phyloP scores from a whole-genome alignment of 768 basidiomycete genomes.

The Leccinum obscurum region DNA sequence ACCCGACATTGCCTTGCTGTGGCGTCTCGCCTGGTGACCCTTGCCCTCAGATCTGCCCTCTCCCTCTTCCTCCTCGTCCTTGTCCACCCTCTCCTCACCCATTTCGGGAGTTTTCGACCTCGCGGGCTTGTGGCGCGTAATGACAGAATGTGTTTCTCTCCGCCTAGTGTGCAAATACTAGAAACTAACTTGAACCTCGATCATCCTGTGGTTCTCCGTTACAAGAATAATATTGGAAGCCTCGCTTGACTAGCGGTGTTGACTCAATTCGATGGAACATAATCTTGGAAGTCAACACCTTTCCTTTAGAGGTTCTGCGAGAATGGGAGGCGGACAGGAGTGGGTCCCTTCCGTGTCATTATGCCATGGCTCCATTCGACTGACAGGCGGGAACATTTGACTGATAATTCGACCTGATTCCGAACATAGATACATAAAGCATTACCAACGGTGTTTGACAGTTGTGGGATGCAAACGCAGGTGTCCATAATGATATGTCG shows the following conservation, averaged over 20 bases:
- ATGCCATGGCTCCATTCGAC: background rate
- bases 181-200: background rate
- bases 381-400: background rate
- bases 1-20: too few relatives aligned
- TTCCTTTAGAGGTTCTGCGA: slow-evolving; percentile 7
- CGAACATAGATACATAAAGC: background rate
- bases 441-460: background rate
- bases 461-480: background rate
- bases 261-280: background rate
- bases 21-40: too few relatives aligned
- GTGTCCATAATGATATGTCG: background rate
- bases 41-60: too few relatives aligned
- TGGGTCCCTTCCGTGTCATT: background rate
- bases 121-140: background rate
- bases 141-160: background rate
- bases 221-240: background rate
- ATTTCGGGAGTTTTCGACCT: background rate
- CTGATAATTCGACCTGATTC: background rate
- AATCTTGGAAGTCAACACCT: slow-evolving; percentile 3
- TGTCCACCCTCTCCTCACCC: background rate
- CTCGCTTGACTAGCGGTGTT: background rate
- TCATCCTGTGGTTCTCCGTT: background rate
- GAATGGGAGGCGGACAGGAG: background rate
- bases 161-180: background rate
- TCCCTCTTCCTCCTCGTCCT: too few relatives aligned